Evolutionary conservation across 179 eudicot species (phyloP), one percentile per base, ranked within the genome.

Genomic region (Beta corolliflora): DNA sequence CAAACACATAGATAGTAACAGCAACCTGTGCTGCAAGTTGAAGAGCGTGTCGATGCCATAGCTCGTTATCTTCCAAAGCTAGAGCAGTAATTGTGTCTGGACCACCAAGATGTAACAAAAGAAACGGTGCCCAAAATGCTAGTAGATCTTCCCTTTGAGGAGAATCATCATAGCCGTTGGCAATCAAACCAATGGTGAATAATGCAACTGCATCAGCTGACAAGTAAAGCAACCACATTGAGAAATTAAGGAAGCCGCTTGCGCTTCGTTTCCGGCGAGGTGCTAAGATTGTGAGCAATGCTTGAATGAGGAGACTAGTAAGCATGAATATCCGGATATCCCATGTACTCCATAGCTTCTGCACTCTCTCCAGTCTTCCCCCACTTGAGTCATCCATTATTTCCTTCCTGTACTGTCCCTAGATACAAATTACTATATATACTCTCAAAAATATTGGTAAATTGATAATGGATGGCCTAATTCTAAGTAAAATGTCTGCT

Each of bases 1-100:
- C 6, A 60, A 86, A 88, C 29, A 83, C 82, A 21, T 84, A 86
- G 15, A 60, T 21, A 0, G 82, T 82, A 9, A 80, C 81, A 0
- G 16, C 13, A 78, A 58, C 5, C 46, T 86, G 83, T 0, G 46
- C 15, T 2, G 73, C 73, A 0, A 68, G 52, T 23, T 68, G 78
- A 36, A 80, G 82, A 13, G 48, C 72, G 25, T 80, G 82, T 16
- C 82, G 71, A 48, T 29, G 78, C 82, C 82, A 80, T 10, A 80
- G 14, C 41, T 80, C 82, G 11, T 80, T 80, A 13, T 80, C 82
- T 59, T 73, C 82, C n/a, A 80, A 19, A 0, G 82, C 78, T 3
- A 73, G 44, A 31, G 82, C 82, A 31, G 82, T 63, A 46, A 80
- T 80, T 0, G 82, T 73, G 78, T 80, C 78, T 0, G 82, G 82